Evolutionary conservation across 2,329 filamentous ascomycete genomes (phyloP).

Genomic region (Penicillium sp.): DNA sequence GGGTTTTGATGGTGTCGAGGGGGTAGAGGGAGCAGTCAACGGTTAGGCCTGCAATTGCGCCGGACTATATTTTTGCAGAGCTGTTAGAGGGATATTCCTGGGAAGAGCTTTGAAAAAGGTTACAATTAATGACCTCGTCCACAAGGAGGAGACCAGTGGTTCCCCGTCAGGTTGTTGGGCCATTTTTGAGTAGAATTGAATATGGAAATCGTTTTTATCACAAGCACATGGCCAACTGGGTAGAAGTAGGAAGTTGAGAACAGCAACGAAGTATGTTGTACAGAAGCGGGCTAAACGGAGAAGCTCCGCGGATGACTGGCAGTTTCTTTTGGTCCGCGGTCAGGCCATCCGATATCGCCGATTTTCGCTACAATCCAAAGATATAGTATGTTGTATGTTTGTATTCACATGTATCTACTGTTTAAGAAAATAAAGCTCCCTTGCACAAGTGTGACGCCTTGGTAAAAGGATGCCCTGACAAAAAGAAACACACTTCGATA

Average conservation of each 20-base stretch:
- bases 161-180: conserved; percentile 32
- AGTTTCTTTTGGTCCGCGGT: conserved; percentile 27
- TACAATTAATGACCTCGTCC: conserved; percentile 47
- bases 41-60: conserved; percentile 87
- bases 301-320: conserved; percentile 20
- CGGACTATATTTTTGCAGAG: conserved; percentile 58
- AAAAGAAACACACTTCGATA: background rate
- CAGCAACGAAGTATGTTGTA: background rate
- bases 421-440: background rate
- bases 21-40: conserved; percentile 97
- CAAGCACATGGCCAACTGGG: conserved; percentile 12
- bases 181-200: conserved; percentile 20
- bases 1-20: conserved; percentile 97
- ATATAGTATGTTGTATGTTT: background rate
- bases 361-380: conserved; percentile 9
- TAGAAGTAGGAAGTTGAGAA: background rate
- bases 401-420: background rate
- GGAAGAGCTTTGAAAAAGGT: background rate
- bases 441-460: background rate
- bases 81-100: conserved; percentile 8
- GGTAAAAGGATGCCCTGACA: background rate
- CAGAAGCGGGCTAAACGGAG: background rate
- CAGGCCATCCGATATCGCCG: conserved; percentile 27
- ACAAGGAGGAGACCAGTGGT: conserved; percentile 42
- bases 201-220: conserved; percentile 9